Base-by-base conservation (phyloP, 2,329 filamentous ascomycete species). In the Sporothrix dimorphospora region DNA sequence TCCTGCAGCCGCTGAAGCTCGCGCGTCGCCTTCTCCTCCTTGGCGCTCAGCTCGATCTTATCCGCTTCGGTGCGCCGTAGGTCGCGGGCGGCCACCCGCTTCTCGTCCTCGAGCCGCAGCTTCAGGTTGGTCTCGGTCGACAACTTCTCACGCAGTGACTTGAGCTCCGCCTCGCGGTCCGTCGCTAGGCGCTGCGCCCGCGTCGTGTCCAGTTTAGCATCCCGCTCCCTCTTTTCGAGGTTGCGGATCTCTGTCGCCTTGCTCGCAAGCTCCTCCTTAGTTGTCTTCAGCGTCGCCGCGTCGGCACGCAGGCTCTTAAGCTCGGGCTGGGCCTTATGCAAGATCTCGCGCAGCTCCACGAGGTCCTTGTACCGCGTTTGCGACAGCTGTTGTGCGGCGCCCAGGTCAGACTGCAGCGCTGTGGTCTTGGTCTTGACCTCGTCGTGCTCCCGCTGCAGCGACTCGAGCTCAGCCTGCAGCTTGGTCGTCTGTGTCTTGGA, bases 291-390 rank as follows among this genome's bases (percentile, higher is more conserved):
- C 53, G 90, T 87, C 0, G 88, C 87, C 40, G 92, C 90, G 77
- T 98, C 94, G 66, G 91, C 89, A 8, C 93, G 89, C 24, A 98
- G 85, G 59, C 84, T 90, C 79, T 91, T 92, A 30, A 98, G 83
- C 81, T 99, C 95, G 0, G 94, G 92, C 78, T 98, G 94, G 0
- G 92, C 88, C 79, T 96, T 97, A 75, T 94, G 91, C 40, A 98
- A 81, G 2, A 94, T 85, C 74, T 95, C 92, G 24, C 91, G 88
- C 61, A 97, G 83, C 38, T 97, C 92, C 0, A 90, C 91, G 1
- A 98, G 83, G 73, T 98, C 94, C 80, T 94, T 97, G 84, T 94
- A 98, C 40, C 96, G 88, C 19, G 89, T 91, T 73, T 97, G 91
- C 0, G 96, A 94, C 14, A 98, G 87, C 80, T 97, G 90, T 79